phyloP scores from a whole-genome alignment of 768 basidiomycete species.

The Russula olivacea region DNA sequence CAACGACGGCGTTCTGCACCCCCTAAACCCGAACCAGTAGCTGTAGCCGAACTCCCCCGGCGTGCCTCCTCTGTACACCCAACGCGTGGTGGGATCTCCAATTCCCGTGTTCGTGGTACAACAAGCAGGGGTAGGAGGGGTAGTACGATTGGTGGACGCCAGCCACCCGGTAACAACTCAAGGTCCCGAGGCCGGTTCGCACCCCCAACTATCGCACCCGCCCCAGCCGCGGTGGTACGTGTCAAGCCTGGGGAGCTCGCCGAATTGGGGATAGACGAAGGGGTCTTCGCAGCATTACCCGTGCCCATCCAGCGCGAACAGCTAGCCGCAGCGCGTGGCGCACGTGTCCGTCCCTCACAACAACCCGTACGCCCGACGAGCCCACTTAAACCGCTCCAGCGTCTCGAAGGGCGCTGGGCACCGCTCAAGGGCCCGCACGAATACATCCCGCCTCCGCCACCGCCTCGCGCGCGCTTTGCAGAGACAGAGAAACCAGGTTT shows the following conservation, averaged over 20 bases:
- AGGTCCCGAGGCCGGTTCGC: slow-evolving; percentile 36
- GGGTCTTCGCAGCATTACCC: slow-evolving; percentile 62
- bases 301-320: slow-evolving; percentile 67
- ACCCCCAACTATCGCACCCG: slow-evolving; percentile 30
- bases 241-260: slow-evolving; percentile 53
- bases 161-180: slow-evolving; percentile 19
- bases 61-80: slow-evolving; percentile 12
- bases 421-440: slow-evolving; percentile 34
- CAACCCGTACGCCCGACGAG: slow-evolving; percentile 10
- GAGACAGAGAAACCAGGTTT: slow-evolving; percentile 46
- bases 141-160: too few species aligned
- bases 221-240: slow-evolving; percentile 28
- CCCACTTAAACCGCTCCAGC: slow-evolving; percentile 51
- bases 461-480: slow-evolving; percentile 51
- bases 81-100: slow-evolving; percentile 1
- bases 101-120: slow-evolving; percentile 13
- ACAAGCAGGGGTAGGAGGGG: neutral
- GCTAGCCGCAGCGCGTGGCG: slow-evolving; percentile 51
- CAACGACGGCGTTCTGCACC: slow-evolving; percentile 49
- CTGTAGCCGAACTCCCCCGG: slow-evolving; percentile 9
- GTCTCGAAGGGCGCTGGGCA: slow-evolving; percentile 28
- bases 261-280: slow-evolving; percentile 66
- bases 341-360: slow-evolving; percentile 30
- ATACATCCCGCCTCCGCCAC: slow-evolving; percentile 42
- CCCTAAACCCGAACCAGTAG: slow-evolving; percentile 23